Base-by-base conservation (phyloP, 202 grass and related monocot species). In the Cymbopogon flexuosus region DNA sequence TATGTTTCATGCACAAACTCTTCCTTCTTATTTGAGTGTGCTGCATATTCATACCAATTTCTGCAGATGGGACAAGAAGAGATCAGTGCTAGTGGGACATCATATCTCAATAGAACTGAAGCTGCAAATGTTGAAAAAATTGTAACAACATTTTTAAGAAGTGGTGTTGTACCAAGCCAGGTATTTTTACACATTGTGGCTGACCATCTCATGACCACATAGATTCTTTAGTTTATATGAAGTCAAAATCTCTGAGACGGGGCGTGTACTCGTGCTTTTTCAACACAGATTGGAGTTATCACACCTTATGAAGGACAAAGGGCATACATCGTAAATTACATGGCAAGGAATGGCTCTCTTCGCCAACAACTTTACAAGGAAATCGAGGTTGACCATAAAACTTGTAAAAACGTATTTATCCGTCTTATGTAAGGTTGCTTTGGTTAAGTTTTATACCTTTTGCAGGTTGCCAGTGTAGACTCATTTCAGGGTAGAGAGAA, bases 81-180 rank as follows among this genome's bases (percentile, higher is more conserved):
- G 84, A 99, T 99, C 69, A 99, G 96, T 91, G 82, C 96, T 54
- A 99, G 96, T 70, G 96, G 96, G 22, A 99, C 96, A 39, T 99
- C 96, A 59, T 99, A 99, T 75, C 83, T 99, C n/a, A 99, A 99
- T 81, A 93, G 96, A 87, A 99, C 96, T 69, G 96, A 99, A 77
- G 96, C 96, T 85, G 93, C 92, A 85, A 99, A 99, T 93, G 96
- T 99, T 67, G 96, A 99, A 81, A 99, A 99, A 87, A 91, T 99
- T 81, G 96, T 99, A 35, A 99, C 96, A 67, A 99, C 96, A 46
- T 99, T 93, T 81, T 88, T 99, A 85, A 90, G 92, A 77, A 93
- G 96, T 78, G 96, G 96, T 73, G 96, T 99, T 73, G 86, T 99
- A 45, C 96, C 96, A 78, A 96, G 96, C 87, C 96, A 99, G 90